A percentile compares a stretch with the other conserved stretches of the same genome.
These are phyloP conservation scores for Fusarium virguliforme DNA, from an alignment of 2,329 filamentous ascomycete species.

Conservation along the genomic window DNA sequence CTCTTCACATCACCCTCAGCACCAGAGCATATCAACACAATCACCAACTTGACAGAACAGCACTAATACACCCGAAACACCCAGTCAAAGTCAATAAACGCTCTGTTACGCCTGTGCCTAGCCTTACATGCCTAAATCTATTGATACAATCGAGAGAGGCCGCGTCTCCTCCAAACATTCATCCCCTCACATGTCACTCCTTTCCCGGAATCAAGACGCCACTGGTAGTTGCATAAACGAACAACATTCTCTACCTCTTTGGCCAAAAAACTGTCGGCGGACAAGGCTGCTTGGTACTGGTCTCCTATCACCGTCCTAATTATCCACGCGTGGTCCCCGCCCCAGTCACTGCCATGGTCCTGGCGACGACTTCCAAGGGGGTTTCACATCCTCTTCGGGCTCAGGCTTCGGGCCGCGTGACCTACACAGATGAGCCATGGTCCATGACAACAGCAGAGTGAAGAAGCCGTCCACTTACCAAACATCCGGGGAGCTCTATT, in stretches of 20 bases:
- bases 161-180: constrained; percentile 17
- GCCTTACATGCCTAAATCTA: constrained; percentile 50
- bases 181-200: constrained; percentile 19
- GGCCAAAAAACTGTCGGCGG: neutral
- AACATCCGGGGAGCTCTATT: constrained; percentile 60
- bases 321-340: neutral
- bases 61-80: neutral
- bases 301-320: neutral
- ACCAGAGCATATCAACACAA: too few relatives aligned
- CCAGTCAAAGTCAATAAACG: constrained; percentile 28
- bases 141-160: constrained; percentile 44
- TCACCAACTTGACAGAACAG: neutral
- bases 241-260: neutral
- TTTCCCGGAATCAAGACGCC: constrained; percentile 18
- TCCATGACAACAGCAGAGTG: neutral
- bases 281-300: neutral
- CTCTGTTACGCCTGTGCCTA: constrained; percentile 48
- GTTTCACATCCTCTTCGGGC: neutral
- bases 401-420: neutral
- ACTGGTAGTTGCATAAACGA: constrained; percentile 5
- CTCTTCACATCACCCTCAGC: too few relatives aligned
- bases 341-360: neutral
- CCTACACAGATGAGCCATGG: neutral
- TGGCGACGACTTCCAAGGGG: neutral
- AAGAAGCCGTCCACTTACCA: constrained; percentile 2